phyloP scores from a whole-genome alignment of 73 alveolate species.

The Paramecium biaurelia region DNA sequence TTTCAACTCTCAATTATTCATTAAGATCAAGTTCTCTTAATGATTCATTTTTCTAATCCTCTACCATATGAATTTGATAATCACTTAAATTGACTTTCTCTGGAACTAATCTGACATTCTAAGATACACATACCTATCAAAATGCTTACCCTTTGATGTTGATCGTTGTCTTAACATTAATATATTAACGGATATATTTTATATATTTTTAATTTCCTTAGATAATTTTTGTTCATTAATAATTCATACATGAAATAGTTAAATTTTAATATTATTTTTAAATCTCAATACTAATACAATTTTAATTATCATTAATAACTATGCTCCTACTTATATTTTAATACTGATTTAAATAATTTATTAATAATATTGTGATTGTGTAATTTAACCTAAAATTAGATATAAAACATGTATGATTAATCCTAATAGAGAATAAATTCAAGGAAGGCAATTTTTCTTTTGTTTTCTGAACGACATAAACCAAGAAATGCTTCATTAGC shows the following conservation, averaged over 20 bases:
- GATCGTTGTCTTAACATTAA: constrained; percentile 39
- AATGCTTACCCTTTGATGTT: background rate
- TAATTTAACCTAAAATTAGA: background rate
- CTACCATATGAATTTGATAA: constrained; percentile 2
- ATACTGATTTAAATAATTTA: background rate
- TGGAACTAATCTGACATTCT: constrained; percentile 1
- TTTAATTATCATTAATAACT: background rate
- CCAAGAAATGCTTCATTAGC: constrained; percentile 14
- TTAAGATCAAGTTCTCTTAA: background rate
- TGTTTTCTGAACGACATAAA: background rate
- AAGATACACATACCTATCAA: background rate
- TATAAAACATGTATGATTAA: background rate
- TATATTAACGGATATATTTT: constrained; percentile 30
- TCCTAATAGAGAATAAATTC: background rate
- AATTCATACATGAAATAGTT: background rate
- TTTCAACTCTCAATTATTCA: background rate
- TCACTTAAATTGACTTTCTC: constrained; percentile 19
- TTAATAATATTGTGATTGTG: background rate
- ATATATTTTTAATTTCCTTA: background rate
- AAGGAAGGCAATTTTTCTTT: background rate
- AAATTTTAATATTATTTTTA: background rate
- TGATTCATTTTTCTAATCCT: background rate
- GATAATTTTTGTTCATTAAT: background rate
- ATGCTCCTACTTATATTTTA: background rate
- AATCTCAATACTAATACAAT: too few species aligned